Base-by-base conservation (phyloP, 495 filamentous ascomycete genomes). In the Gamarada debralockiae region DNA sequence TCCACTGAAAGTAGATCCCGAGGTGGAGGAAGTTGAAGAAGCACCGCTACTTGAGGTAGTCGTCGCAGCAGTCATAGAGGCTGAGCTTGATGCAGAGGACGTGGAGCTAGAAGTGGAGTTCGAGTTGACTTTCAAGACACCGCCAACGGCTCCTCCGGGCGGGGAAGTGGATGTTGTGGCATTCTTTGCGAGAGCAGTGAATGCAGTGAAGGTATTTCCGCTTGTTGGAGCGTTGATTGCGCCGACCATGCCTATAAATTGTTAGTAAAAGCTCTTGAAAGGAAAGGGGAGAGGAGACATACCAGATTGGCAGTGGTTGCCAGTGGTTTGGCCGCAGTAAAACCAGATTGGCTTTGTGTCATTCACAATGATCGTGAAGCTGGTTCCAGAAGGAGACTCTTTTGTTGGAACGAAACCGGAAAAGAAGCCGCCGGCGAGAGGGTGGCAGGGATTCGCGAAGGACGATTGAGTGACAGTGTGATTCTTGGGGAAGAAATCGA, bases 381-480 rank as follows among this genome's bases (percentile, higher is more conserved):
- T 73, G 46, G 76, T 74, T 13, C 73, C 75, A 47, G 79, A 77
- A 0, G 70, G 70, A 43, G 40, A 43, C n/a, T 22, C 40, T 21
- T 21, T 43, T 12, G 40, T 43, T 76, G 70, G 65, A 51, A 59
- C 62, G 56, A 60, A 62, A 38, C 42, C 58, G 54, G 59, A 80
- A 65, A 51, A 84, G 81, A 37, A 78, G 9, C 40, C 40, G 13
- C 58, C 61, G 25, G 40, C 44, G 21, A 61, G 34, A 15, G 55
- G 55, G 21, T 55, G 46, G 70, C 88, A 92, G 1, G 88, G 86
- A 44, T 75, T 64, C 56, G 77, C 73, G 68, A 90, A 91, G 53
- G 72, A 75, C 33, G 82, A 81, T 69, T 90, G 81, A 2, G 73
- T 83, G 27, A 89, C 84, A 20, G 81, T 82, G 75, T 91, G 88